Base-by-base conservation (phyloP, 2,329 filamentous ascomycete species). In the Hortaea sp. region DNA sequence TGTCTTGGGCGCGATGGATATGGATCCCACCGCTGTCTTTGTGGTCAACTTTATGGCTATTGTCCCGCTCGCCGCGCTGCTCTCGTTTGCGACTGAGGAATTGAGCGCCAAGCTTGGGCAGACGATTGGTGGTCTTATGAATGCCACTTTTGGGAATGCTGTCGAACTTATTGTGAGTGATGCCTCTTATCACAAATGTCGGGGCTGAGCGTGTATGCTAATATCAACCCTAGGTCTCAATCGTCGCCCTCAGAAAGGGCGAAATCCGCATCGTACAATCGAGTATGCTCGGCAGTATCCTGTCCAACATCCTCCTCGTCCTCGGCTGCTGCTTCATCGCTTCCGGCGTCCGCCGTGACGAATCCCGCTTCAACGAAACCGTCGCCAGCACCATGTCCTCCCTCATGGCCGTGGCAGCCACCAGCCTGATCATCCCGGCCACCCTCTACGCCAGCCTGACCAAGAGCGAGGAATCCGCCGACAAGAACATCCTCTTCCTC, bases 251-350 rank as follows among this genome's bases (percentile, higher is more conserved):
- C 40, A 79, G 74, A 54, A 81, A 92, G 57, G 80, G 81, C 52
- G 85, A 97, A 69, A 94, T 95, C 62, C 82, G 90, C 58, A 89
- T 97, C 54, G 90, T 97, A n/a, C 92, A 97, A 69, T 85, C 90
- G 13, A 94, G 88, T 53, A 97, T 97, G 89, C 81, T 97, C 31
- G 90, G 92, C 41, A 94, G 86, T 60, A 94, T 97, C 57, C 74
- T 97, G 35, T 95, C 90, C 54, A 97, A 97, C 67, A 82, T 95
- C 53, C 76, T 97, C 6, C 79, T 97, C 20, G 90, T 75, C 34
- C 67, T 75, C 13, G 72, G 72, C 34, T 75, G 71, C 65, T 75
- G 72, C 58, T 75, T 75, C 66, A 65, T 75, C 46, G 65, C 70
- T 28, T 72, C 70, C 32, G 72, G 72, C 29, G 61, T 72, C 41